Percentiles rank a stretch among this genome's conserved stretches.
Conservation (phyloP, 2,329 filamentous ascomycete genomes). For the Septoria petroselini region DNA sequence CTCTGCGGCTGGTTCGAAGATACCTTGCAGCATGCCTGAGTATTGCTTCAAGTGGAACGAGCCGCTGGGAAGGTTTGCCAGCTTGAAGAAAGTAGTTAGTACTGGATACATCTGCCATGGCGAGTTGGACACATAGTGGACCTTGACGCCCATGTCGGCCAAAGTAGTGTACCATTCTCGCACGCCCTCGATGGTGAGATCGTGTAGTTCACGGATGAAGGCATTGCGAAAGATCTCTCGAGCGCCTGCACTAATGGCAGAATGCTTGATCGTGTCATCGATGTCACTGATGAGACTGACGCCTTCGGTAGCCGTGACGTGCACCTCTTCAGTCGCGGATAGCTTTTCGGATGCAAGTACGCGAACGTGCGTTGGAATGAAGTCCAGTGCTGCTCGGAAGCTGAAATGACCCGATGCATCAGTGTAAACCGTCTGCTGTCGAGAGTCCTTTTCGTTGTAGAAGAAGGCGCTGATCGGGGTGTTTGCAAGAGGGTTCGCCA, state of each 20-base stretch:
- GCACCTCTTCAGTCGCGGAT: slow-evolving; percentile 74
- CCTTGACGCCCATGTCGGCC: slow-evolving; percentile 73
- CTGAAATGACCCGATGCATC: slow-evolving; percentile 87
- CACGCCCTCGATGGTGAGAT: slow-evolving; percentile 82
- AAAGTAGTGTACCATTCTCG: slow-evolving; percentile 82
- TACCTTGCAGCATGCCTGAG: slow-evolving; percentile 92
- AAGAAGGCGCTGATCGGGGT: slow-evolving; percentile 89
- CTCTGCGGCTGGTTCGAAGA: slow-evolving; percentile 95
- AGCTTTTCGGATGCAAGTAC: slow-evolving; percentile 83
- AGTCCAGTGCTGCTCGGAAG: slow-evolving; percentile 75
- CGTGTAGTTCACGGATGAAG: slow-evolving; percentile 79
- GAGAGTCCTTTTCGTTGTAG: slow-evolving; percentile 79
- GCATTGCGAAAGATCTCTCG: slow-evolving; percentile 96
- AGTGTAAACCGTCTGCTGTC: slow-evolving; percentile 79
- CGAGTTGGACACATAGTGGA: slow-evolving; percentile 99
- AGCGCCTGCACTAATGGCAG: slow-evolving; percentile 80
- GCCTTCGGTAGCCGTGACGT: slow-evolving; percentile 71
- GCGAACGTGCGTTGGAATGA: slow-evolving; percentile 83
- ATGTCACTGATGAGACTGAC: slow-evolving; percentile 96
- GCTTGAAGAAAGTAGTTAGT: slow-evolving; percentile 76
- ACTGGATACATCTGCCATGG: slow-evolving; percentile 97
- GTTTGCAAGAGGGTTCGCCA: slow-evolving; percentile 75
- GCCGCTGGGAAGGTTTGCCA: slow-evolving; percentile 76
- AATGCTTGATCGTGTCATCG: slow-evolving; percentile 95
- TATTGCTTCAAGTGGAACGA: slow-evolving; percentile 97